phyloP scores from a whole-genome alignment of 2,329 filamentous ascomycete species.

The Colletotrichum melonis region DNA sequence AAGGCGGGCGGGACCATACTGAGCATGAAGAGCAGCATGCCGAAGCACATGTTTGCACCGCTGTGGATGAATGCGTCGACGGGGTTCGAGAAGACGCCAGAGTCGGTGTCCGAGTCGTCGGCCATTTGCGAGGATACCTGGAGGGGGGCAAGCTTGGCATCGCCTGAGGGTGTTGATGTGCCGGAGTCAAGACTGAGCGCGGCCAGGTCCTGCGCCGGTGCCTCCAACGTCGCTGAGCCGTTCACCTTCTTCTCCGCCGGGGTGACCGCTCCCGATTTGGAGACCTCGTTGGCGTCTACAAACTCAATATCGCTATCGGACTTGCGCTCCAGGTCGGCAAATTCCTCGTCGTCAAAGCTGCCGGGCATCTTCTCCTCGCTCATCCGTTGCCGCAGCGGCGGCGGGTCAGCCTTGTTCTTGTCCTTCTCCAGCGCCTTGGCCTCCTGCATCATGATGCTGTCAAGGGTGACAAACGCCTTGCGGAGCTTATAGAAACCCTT shows the following conservation, averaged over 20 bases:
- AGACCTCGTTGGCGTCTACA: constrained; percentile 65
- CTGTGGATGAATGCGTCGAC: constrained; percentile 92
- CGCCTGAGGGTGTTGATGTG: constrained; percentile 22
- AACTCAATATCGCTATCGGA: constrained; percentile 60
- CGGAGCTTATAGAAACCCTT: constrained; percentile 93
- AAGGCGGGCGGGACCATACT: constrained; percentile 94
- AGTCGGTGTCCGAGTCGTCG: constrained; percentile 35
- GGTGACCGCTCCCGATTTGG: constrained; percentile 53
- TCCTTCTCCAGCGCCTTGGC: constrained; percentile 55
- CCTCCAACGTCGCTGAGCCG: constrained; percentile 15
- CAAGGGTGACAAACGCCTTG: constrained; percentile 87
- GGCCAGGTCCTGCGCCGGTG: constrained; percentile 16
- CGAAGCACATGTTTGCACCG: constrained; percentile 89
- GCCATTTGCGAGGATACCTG: constrained; percentile 27
- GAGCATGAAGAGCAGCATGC: constrained; percentile 85
- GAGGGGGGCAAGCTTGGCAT: constrained; percentile 26
- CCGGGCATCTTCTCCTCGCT: constrained; percentile 51
- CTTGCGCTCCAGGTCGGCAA: constrained; percentile 42
- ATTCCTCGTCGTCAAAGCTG: constrained; percentile 49
- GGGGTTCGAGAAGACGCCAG: constrained; percentile 72
- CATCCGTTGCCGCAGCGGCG: constrained; percentile 25
- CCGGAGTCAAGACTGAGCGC: constrained; percentile 28
- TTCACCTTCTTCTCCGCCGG: constrained; percentile 58
- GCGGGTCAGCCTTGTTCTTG: constrained; percentile 35
- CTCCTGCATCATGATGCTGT: constrained; percentile 82